Evolutionary conservation across 345 rosid species (phyloP), one percentile per base, ranked within the genome.

Genomic region (Acer saccharum): DNA sequence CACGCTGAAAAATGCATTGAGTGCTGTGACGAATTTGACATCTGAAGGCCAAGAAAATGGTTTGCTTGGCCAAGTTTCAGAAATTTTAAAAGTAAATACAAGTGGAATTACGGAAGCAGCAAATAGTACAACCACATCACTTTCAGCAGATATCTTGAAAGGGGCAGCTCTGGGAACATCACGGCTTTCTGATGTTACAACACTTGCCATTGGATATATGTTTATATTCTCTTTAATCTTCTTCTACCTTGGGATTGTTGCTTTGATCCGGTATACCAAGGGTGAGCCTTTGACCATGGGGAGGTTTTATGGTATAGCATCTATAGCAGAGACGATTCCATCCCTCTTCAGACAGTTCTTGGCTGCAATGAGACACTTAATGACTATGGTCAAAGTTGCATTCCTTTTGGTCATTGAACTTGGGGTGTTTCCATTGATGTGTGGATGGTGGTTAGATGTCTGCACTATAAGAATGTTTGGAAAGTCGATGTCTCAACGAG

Each of bases 301-400:
- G 70, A 90, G 98, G 86, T 86, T 91, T 76, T 89, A 89, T 82
- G 98, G 98, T 73, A 84, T 96, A 75, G 91, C 95, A 66, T 91
- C 99, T 2, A 82, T 96, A 81, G 91, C 86, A 35, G 95, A 90
- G 86, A 91, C 94, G 50, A 85, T 96, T 79, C 98, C 98, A 69
- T 94, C 98, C 48, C 90, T 97, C 77, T 76, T 94, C 75, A 89
- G 98, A 81, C 99, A 97, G 88, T 93, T 94, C 86, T 72, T 91
- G 87, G 93, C 97, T 13, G 99, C 99, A 71, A 93, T 93, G 98
- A 94, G 90, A 88, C 99, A 97, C 85, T 89, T 97, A 84, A 94
- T 97, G 99, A 97, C 98, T 52, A 97, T 97, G 99, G 90, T 97
- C 65, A 97, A 97, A 86, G 99, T 97, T 72, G 99, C 99, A 63